These are phyloP conservation scores for Acrocalymma vagum DNA, from an alignment of 2,329 filamentous ascomycete genomes.

Conservation along the genomic window DNA sequence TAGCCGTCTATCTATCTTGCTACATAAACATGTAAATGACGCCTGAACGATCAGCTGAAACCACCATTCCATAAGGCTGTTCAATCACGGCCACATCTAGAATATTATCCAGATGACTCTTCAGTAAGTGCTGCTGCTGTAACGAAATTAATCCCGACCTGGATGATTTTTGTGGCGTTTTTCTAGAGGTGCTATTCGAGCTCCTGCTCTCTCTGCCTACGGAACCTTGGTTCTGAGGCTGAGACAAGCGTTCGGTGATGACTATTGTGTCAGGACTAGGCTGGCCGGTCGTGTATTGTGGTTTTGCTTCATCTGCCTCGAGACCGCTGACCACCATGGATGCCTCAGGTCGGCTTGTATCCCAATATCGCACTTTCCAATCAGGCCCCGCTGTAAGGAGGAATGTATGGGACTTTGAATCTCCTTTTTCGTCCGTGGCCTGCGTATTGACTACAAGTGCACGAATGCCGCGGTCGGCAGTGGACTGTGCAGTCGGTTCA, in stretches of 20 bases:
- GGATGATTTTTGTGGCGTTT: conserved; percentile 59
- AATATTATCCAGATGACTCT: conserved; percentile 86
- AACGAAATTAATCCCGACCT: conserved; percentile 90
- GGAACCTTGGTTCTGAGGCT: conserved; percentile 21
- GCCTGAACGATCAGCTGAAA: conserved; percentile 88
- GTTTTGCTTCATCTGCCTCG: conserved; percentile 72
- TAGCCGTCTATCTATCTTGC: no score
- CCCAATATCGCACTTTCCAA: conserved; percentile 94
- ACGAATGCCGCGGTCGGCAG: conserved; percentile 73
- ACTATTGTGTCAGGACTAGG: conserved; percentile 52
- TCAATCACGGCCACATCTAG: conserved; percentile 90
- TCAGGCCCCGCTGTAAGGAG: conserved; percentile 89
- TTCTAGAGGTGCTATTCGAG: conserved; percentile 46
- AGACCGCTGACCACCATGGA: conserved; percentile 84
- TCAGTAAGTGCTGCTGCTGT: conserved; percentile 86
- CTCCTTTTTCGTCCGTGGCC: conserved; percentile 72
- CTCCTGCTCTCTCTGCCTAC: conserved; percentile 30
- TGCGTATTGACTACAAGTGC: conserved; percentile 79
- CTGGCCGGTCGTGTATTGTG: conserved; percentile 65
- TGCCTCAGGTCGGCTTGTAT: conserved; percentile 78
- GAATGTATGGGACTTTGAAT: conserved; percentile 76
- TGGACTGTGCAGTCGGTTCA: conserved; percentile 55
- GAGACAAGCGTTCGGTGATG: conserved; percentile 46
- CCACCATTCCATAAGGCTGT: conserved; percentile 88
- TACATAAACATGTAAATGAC: conserved; percentile 84